Conservation (phyloP, 345 rosid genomes). For the Erucastrum elatum region DNA sequence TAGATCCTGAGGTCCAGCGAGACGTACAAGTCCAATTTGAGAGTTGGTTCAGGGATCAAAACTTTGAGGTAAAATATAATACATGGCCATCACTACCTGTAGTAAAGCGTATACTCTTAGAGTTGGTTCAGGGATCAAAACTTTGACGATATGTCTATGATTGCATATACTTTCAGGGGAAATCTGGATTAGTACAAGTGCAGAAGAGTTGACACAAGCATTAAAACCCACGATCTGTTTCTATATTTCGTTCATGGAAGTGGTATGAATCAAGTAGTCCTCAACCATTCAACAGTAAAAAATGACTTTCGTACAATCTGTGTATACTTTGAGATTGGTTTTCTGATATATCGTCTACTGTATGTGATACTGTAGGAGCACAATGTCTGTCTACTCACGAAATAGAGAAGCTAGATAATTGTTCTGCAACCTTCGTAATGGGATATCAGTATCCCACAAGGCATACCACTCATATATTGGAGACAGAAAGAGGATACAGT, state of each 20-base stretch:
- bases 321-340: constrained; percentile 21
- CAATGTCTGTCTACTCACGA: constrained; percentile 68
- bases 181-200: constrained; percentile 67
- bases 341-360: not conserved
- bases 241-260: constrained; percentile 94
- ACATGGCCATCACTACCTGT: constrained; percentile 10
- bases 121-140: no score
- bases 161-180: constrained; percentile 60
- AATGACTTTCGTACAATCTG: not conserved
- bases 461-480: no score
- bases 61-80: constrained; percentile 62
- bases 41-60: constrained; percentile 78
- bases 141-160: no score
- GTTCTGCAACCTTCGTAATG: constrained; percentile 81
- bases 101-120: not conserved
- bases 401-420: constrained; percentile 68
- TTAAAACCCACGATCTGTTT: constrained; percentile 82
- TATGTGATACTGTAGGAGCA: constrained; percentile 50
- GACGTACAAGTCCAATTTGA: constrained; percentile 72
- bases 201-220: constrained; percentile 68
- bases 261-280: constrained; percentile 50
- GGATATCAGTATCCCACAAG: no score
- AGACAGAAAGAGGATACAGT: no score
- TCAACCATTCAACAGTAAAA: not conserved
- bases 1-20: constrained; percentile 65